Evolutionary conservation across 129 eudicot species (phyloP).

Genomic region (Solidago caesia): DNA sequence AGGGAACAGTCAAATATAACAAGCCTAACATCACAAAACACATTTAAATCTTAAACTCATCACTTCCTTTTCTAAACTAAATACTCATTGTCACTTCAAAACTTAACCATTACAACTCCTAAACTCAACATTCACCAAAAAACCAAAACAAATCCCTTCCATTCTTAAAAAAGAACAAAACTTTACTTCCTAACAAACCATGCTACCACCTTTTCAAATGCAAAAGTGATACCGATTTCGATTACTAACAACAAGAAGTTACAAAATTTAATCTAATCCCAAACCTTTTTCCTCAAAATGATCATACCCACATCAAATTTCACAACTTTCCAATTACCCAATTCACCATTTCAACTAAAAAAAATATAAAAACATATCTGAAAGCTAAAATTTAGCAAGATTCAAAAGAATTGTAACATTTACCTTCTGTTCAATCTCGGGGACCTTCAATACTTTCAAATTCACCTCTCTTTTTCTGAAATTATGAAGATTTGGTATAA

Average conservation of each 20-base stretch:
- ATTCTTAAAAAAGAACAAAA: neutral
- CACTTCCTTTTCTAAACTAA: neutral
- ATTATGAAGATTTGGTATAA: neutral
- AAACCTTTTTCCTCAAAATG: constrained; percentile 14
- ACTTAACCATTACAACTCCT: constrained; percentile 11
- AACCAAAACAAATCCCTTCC: neutral
- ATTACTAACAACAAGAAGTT: neutral
- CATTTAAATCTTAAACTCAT: neutral
- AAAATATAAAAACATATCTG: neutral
- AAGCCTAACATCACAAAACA: constrained; percentile 12
- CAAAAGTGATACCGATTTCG: neutral
- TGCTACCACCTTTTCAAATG: neutral
- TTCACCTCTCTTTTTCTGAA: constrained; percentile 98
- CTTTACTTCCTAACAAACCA: constrained; percentile 3
- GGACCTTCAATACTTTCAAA: constrained; percentile 98
- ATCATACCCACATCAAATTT: neutral
- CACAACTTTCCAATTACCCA: constrained; percentile 1
- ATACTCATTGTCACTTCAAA: constrained; percentile 4
- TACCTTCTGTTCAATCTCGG: constrained; percentile 99
- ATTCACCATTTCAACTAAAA: constrained; percentile 16
- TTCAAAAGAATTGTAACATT: neutral
- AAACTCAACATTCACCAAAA: neutral
- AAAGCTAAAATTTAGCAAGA: constrained; percentile 18
- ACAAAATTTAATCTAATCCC: constrained; percentile 9
- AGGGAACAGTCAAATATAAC: neutral